phyloP scores from a whole-genome alignment of 768 basidiomycete genomes.

The Termitomyces sp. region DNA sequence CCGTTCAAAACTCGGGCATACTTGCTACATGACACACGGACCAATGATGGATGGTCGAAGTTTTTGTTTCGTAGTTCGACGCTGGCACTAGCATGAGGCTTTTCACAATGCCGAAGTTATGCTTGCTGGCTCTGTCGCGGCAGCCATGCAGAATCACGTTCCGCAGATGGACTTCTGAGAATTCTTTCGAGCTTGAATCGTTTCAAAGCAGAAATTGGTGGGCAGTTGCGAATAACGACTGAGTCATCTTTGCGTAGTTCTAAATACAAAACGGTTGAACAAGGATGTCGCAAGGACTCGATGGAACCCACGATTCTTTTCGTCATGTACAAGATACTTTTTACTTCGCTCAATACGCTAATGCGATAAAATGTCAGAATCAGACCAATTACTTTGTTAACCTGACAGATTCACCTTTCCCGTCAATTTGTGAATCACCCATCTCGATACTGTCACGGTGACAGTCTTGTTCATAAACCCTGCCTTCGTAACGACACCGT shows the following conservation, averaged over 20 bases:
- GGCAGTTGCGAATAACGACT: slow-evolving; percentile 78
- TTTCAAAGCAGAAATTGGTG: slow-evolving; percentile 74
- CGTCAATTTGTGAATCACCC: slow-evolving; percentile 65
- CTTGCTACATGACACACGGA: slow-evolving; percentile 2
- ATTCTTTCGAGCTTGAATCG: slow-evolving; percentile 68
- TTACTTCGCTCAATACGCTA: slow-evolving; percentile 73
- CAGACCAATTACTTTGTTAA: no score
- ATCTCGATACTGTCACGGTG: slow-evolving; percentile 76
- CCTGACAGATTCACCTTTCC: slow-evolving; percentile 53
- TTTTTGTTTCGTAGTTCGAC: background rate
- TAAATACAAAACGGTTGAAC: slow-evolving; percentile 20
- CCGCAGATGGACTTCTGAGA: slow-evolving; percentile 62
- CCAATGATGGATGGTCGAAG: background rate
- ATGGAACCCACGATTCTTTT: slow-evolving; percentile 51
- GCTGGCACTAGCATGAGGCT: background rate
- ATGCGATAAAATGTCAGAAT: slow-evolving; percentile 2
- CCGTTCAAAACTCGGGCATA: slow-evolving; percentile 1
- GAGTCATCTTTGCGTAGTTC: slow-evolving; percentile 64
- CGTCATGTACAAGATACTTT: slow-evolving; percentile 77
- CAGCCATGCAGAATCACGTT: slow-evolving; percentile 33
- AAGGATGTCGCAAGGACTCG: background rate
- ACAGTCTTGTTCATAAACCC: slow-evolving; percentile 83
- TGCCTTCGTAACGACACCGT: slow-evolving; percentile 72
- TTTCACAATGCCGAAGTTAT: background rate
- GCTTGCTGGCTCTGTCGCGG: slow-evolving; percentile 6